Evolutionary conservation across 306 rosid species (phyloP), one percentile per base, ranked within the genome.

Genomic region (Pachyrhizus erosus): DNA sequence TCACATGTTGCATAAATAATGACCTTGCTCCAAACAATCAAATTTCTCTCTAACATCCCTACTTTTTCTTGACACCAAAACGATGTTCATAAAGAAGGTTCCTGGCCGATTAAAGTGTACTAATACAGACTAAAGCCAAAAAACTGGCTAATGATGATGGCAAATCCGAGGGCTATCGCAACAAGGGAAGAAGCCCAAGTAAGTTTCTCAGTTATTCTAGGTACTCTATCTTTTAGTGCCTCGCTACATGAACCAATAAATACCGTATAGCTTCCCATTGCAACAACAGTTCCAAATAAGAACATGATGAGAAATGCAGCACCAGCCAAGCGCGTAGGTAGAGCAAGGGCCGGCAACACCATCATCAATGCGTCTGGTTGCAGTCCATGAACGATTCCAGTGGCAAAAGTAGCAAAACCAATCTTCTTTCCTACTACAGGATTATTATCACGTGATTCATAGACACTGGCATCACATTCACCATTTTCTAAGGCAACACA

Each of bases 291-390:
- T 80, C 98, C 99, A 62, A 93, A 54, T 76, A 96, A 84, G 89
- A 96, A 96, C 99, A 92, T 93, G 20, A 71, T 68, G 73, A 96
- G 99, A 89, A 96, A 96, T 21, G 98, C 94, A 81, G 99, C 99
- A 11, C 99, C 99, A 4, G 99, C 95, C 75, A 89, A 2, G 18
- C 99, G 97, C 40, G 99, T 93, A 82, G 99, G 99, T 84, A 96
- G 80, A 51, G 99, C 99, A 31, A 96, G 97, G 20, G 99, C 99
- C 27, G 99, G 99, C 86, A 96, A 82, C 26, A 96, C 91, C 90
- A 96, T 96, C 99, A 96, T 91, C 87, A 96, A 77, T 10, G 98
- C 99, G n/a, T 96, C 99, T 20, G 98, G 98, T 84, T 96, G 99
- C 57, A 93, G 87, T 48, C 99, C 99, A 69, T 96, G 98, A 73